These are phyloP conservation scores for Puccinia polysora DNA, from an alignment of 1,284 basidiomycete species.

Conservation along the genomic window DNA sequence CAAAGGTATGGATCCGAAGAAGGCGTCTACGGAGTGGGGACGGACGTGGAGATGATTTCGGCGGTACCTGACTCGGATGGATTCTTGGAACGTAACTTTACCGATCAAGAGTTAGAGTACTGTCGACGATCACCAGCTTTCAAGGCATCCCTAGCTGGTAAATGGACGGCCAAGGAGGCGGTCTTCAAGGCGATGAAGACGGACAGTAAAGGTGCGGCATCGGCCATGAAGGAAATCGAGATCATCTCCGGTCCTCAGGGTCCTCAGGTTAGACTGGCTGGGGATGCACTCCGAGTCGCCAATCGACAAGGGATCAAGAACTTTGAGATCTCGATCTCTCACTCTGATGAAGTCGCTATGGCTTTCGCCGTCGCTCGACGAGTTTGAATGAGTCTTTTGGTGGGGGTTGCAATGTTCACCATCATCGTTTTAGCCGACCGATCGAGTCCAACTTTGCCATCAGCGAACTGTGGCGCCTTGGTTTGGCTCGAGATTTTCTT, in stretches of 20 bases:
- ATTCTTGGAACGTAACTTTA: conserved; percentile 90
- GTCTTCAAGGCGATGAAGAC: conserved; percentile 97
- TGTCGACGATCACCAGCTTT: conserved; percentile 82
- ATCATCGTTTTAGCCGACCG: too few species aligned
- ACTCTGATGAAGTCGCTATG: conserved; percentile 53
- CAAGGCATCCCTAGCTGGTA: conserved; percentile 83
- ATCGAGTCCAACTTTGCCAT: too few species aligned
- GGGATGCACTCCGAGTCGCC: conserved; percentile 74
- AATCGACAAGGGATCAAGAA: conserved; percentile 67
- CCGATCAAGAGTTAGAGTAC: conserved; percentile 77
- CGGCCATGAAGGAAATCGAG: conserved; percentile 93
- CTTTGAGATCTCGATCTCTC: conserved; percentile 68
- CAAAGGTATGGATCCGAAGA: conserved; percentile 53
- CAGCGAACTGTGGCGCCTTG: too few species aligned
- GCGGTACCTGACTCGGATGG: conserved; percentile 75
- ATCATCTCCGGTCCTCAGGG: conserved; percentile 64
- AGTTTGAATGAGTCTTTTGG: too few species aligned
- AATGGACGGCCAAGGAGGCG: conserved; percentile 97
- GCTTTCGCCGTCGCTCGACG: conserved; percentile 35
- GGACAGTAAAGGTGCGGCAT: conserved; percentile 81
- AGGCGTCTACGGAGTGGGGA: conserved; percentile 49
- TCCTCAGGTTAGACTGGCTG: conserved; percentile 60
- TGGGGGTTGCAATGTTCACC: too few species aligned
- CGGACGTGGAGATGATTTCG: conserved; percentile 71
- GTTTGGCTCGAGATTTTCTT: too few species aligned